A percentile compares a stretch with the other conserved stretches of the same genome.
Evolutionary conservation across 495 filamentous ascomycete genomes (phyloP).

Genomic region (Hypomontagnella monticulosa): DNA sequence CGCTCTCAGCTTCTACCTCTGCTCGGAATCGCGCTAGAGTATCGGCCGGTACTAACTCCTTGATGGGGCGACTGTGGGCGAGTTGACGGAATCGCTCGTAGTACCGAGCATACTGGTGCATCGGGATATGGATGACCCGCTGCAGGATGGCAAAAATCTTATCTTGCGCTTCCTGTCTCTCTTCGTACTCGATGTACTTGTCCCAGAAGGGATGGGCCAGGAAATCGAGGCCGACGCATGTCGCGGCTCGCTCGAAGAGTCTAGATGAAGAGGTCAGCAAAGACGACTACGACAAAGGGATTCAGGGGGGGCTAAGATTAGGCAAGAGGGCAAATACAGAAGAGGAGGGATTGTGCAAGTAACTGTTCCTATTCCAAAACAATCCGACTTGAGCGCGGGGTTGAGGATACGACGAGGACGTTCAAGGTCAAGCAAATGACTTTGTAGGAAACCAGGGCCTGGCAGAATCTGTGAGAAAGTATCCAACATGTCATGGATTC

Average conservation of each 20-base stretch:
- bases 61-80: slow-evolving; percentile 74
- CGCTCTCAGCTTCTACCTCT: slow-evolving; percentile 71
- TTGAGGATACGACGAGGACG: slow-evolving; percentile 53
- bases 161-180: slow-evolving; percentile 84
- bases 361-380: slow-evolving; percentile 60
- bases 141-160: slow-evolving; percentile 86
- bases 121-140: slow-evolving; percentile 89
- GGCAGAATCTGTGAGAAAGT: slow-evolving; percentile 67
- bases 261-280: slow-evolving; percentile 71
- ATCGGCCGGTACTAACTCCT: slow-evolving; percentile 76
- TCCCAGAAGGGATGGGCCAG: slow-evolving; percentile 97
- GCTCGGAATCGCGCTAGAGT: slow-evolving; percentile 72
- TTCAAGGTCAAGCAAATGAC: slow-evolving; percentile 56
- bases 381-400: slow-evolving; percentile 56
- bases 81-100: slow-evolving; percentile 89
- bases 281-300: slow-evolving; percentile 47
- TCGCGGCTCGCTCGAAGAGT: slow-evolving; percentile 91
- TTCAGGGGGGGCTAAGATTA: slow-evolving; percentile 52
- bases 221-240: slow-evolving; percentile 90
- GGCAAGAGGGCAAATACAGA: slow-evolving; percentile 66
- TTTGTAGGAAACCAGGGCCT: slow-evolving; percentile 62
- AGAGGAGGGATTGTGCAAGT: slow-evolving; percentile 63
- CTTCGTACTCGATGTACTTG: slow-evolving; percentile 97
- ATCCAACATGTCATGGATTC: slow-evolving; percentile 58
- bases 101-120: slow-evolving; percentile 97